Percentiles rank a stretch among this genome's conserved stretches.
These are phyloP conservation scores for Fagopyrum tataricum DNA, from an alignment of 148 eudicot species.

Conservation along the genomic window DNA sequence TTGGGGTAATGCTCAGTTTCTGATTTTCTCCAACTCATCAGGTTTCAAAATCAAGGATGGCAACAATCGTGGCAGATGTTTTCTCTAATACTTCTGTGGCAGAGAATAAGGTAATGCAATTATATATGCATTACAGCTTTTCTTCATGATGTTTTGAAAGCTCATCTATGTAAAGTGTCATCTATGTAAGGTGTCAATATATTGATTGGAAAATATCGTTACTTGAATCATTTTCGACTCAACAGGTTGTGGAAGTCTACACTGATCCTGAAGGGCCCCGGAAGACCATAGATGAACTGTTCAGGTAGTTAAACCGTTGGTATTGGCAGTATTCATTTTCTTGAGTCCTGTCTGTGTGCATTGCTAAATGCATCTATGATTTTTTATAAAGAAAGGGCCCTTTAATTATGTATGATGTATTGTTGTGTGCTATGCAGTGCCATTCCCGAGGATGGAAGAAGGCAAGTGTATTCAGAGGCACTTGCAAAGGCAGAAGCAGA, in stretches of 20 bases:
- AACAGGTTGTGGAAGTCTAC: constrained; percentile 70
- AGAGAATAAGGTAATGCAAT: constrained; percentile 56
- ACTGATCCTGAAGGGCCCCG: constrained; percentile 67
- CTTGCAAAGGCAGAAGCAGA: constrained; percentile 67
- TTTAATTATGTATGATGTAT: background rate
- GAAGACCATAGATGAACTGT: constrained; percentile 53
- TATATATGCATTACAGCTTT: background rate
- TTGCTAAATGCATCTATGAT: too few relatives aligned
- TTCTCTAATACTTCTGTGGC: constrained; percentile 82
- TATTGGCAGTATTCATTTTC: background rate
- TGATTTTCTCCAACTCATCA: constrained; percentile 19
- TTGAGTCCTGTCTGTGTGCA: background rate
- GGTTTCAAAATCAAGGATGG: constrained; percentile 76
- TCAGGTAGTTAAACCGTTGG: constrained; percentile 45
- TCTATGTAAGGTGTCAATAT: background rate
- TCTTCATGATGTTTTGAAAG: background rate
- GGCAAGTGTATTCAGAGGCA: constrained; percentile 75
- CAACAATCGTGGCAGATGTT: constrained; percentile 67
- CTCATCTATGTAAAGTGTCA: background rate
- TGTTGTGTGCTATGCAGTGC: constrained; percentile 29
- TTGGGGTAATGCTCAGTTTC: background rate
- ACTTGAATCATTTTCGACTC: background rate
- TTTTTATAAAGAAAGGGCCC: background rate
- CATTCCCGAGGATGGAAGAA: constrained; percentile 92
- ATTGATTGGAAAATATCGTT: background rate